Percentiles rank a stretch among this genome's conserved stretches.
Evolutionary conservation across 2,329 filamentous ascomycete genomes (phyloP).

Genomic region (Aspergillus candidus): DNA sequence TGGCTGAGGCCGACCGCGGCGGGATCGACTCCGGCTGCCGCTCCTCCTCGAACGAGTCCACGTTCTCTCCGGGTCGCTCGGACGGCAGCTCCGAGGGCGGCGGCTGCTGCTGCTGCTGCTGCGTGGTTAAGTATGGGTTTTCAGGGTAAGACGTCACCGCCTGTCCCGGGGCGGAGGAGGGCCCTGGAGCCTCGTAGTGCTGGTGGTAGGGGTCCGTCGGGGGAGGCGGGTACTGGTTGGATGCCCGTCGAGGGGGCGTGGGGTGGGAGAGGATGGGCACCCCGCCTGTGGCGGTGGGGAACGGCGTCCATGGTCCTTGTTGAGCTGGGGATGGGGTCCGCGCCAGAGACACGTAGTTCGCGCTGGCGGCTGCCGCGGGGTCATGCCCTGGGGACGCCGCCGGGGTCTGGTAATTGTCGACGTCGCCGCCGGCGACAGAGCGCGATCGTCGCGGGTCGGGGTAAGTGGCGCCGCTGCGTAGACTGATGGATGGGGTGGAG

Average conservation of each 20-base stretch:
- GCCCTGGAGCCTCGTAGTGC: too few species aligned
- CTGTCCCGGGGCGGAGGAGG: too few species aligned
- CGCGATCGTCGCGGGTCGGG: conserved; percentile 15
- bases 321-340: conserved; percentile 38
- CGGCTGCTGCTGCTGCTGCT: too few species aligned
- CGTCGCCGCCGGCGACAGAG: conserved; percentile 15
- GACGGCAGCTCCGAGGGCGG: too few species aligned
- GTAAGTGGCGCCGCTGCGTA: conserved; percentile 29
- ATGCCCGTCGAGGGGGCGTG: conserved; percentile 13
- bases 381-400: conserved; percentile 20
- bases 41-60: too few species aligned
- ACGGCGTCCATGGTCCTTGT: conserved; percentile 17
- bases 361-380: conserved; percentile 13
- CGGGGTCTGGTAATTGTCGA: conserved; percentile 22
- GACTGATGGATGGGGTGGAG: conserved; percentile 11
- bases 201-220: too few species aligned
- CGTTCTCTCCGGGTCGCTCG: too few species aligned
- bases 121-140: too few species aligned
- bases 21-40: too few species aligned
- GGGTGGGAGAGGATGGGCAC: conserved; percentile 24
- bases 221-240: too few species aligned
- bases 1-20: too few species aligned
- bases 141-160: too few species aligned
- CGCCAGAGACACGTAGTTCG: conserved; percentile 22
- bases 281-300: conserved; percentile 9